Conservation (phyloP, 2,329 filamentous ascomycete species). For the Sporothrix globosa region DNA sequence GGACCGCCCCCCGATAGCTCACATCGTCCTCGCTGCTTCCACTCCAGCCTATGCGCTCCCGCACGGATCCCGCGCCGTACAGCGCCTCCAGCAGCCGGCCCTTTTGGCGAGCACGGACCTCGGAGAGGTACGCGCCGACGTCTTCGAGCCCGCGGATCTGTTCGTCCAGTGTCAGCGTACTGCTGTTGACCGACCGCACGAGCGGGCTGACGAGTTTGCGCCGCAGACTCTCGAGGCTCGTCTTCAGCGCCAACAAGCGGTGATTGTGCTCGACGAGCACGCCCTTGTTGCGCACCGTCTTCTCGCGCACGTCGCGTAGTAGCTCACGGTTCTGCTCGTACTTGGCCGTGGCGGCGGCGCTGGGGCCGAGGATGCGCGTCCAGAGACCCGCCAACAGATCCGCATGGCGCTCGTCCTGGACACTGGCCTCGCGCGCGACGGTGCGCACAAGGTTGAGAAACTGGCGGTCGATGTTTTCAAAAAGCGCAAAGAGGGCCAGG, state of each 20-base stretch:
- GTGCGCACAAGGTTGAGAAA: conserved; percentile 86
- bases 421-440: conserved; percentile 79
- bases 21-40: background rate
- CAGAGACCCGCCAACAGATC: conserved; percentile 84
- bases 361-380: conserved; percentile 79
- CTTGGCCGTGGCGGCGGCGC: conserved; percentile 76
- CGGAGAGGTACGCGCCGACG: conserved; percentile 76
- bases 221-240: conserved; percentile 81
- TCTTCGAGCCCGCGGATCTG: conserved; percentile 83
- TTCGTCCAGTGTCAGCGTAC: conserved; percentile 75
- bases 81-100: conserved; percentile 79
- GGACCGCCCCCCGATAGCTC: background rate
- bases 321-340: conserved; percentile 88
- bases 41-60: conserved; percentile 20
- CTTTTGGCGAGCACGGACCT: conserved; percentile 77
- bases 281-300: conserved; percentile 84
- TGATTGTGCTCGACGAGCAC: conserved; percentile 85
- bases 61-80: conserved; percentile 56
- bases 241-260: conserved; percentile 79
- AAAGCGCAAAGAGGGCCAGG: conserved; percentile 80
- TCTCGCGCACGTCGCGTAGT: conserved; percentile 75
- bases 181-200: conserved; percentile 69
- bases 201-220: conserved; percentile 83
- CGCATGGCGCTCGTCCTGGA: conserved; percentile 77
- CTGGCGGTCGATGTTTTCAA: conserved; percentile 86